These are phyloP conservation scores for Kwoniella sp. DNA, from an alignment of 768 basidiomycete genomes.

Conservation along the genomic window DNA sequence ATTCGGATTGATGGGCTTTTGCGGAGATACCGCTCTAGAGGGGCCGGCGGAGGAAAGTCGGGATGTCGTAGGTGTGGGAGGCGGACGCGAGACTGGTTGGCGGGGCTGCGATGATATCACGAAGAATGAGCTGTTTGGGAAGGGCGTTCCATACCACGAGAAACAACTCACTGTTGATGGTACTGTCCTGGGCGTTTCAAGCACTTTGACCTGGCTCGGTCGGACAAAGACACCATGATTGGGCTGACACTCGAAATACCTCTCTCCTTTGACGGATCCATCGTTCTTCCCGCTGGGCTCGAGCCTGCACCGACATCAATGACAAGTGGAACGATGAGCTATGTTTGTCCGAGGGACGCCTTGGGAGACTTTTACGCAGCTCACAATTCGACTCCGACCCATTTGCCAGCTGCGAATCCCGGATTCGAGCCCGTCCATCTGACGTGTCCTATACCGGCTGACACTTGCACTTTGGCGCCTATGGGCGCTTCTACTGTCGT, in stretches of 20 bases:
- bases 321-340: too few species aligned
- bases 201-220: constrained; percentile 74
- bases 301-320: constrained; percentile 23
- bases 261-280: constrained; percentile 74
- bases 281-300: constrained; percentile 88
- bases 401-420: constrained; percentile 82
- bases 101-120: constrained; percentile 15
- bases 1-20: constrained; percentile 1
- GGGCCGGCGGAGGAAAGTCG: constrained; percentile 20
- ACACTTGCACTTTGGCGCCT: constrained; percentile 76
- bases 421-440: constrained; percentile 79
- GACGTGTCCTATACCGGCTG: constrained; percentile 79
- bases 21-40: constrained; percentile 25
- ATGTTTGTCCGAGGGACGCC: too few species aligned
- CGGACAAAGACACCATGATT: constrained; percentile 86
- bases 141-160: not conserved
- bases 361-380: too few species aligned
- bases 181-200: constrained; percentile 55
- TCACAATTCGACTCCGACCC: constrained; percentile 89
- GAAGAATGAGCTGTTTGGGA: not conserved
- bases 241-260: constrained; percentile 79
- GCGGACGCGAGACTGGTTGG: constrained; percentile 19
- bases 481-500: constrained; percentile 57
- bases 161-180: constrained; percentile 15
- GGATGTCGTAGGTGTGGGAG: constrained; percentile 27